These are phyloP conservation scores for Naganishia kalamii DNA, from an alignment of 768 basidiomycete species.

Conservation along the genomic window DNA sequence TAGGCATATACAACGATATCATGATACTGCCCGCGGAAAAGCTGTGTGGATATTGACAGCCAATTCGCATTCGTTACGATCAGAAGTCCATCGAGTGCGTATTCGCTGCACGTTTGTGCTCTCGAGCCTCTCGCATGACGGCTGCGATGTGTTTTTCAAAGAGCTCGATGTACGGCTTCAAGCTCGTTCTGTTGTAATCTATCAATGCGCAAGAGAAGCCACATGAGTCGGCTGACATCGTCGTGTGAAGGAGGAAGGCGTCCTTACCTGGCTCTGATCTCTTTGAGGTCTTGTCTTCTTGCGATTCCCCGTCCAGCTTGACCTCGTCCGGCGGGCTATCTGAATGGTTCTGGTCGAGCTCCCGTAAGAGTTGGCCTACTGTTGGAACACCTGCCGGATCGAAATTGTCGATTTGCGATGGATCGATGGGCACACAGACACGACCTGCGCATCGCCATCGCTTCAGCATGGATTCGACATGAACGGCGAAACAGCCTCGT, in stretches of 20 bases:
- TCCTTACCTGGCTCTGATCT: slow-evolving; percentile 28
- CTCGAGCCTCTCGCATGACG: slow-evolving; percentile 44
- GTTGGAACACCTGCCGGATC: slow-evolving; percentile 82
- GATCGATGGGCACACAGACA: slow-evolving; percentile 88
- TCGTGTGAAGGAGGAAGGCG: not conserved
- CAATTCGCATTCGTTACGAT: too few relatives aligned
- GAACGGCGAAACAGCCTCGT: not conserved
- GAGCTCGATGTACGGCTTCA: slow-evolving; percentile 84
- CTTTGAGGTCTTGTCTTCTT: slow-evolving; percentile 9
- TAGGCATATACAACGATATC: too few relatives aligned
- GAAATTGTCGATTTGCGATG: slow-evolving; percentile 66
- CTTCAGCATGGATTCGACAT: not conserved
- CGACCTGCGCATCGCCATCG: slow-evolving; percentile 54
- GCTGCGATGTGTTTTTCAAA: slow-evolving; percentile 64
- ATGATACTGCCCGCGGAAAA: too few relatives aligned
- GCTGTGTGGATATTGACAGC: too few relatives aligned
- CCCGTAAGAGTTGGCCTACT: slow-evolving; percentile 68
- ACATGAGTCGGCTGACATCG: not conserved
- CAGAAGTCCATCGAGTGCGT: slow-evolving; percentile 22
- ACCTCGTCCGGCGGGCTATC: not conserved
- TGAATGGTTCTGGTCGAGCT: slow-evolving; percentile 55
- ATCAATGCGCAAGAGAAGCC: slow-evolving; percentile 9
- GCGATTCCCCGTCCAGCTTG: slow-evolving; percentile 13
- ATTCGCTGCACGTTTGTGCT: slow-evolving; percentile 13
- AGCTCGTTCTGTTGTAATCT: slow-evolving; percentile 81